phyloP scores from a whole-genome alignment of 2,329 filamentous ascomycete species.

The Fusarium sp. region DNA sequence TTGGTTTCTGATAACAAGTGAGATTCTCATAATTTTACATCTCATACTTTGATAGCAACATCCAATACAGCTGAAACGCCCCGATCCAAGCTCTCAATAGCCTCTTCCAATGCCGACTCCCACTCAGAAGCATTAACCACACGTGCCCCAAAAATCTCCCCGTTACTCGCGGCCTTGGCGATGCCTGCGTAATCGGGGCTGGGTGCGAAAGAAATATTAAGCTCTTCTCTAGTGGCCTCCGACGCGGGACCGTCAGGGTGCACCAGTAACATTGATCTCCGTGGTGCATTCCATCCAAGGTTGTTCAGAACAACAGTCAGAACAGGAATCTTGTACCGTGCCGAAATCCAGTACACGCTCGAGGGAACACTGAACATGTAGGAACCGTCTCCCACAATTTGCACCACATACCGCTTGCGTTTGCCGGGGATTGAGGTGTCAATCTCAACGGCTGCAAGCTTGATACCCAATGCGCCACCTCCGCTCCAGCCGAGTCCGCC shows the following conservation, averaged over 20 bases:
- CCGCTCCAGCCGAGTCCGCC: conserved; percentile 27
- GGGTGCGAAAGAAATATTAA: conserved; percentile 20
- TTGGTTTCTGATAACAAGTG: no score
- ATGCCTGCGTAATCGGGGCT: conserved; percentile 22
- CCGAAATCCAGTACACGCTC: conserved; percentile 33
- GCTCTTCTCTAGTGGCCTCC: conserved; percentile 4
- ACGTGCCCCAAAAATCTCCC: conserved; percentile 1
- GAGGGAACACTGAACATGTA: conserved; percentile 27
- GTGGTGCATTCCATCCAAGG: conserved; percentile 16
- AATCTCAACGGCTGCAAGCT: conserved; percentile 11
- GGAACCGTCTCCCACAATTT: conserved; percentile 25
- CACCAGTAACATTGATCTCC: conserved; percentile 6
- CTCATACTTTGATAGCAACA: conserved; percentile 2
- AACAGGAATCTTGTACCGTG: conserved; percentile 7
- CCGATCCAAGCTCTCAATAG: conserved; percentile 9
- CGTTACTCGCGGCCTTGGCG: conserved; percentile 6
- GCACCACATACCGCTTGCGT: conserved; percentile 8
- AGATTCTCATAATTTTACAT: background rate
- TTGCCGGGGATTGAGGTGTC: background rate
- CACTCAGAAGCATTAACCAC: background rate
- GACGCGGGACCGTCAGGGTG: conserved; percentile 22
- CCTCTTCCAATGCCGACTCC: background rate
- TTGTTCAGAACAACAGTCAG: conserved; percentile 27
- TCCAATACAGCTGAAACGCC: conserved; percentile 14
- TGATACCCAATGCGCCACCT: conserved; percentile 15